phyloP scores from a whole-genome alignment of 2,329 filamentous ascomycete genomes.

The Cladosporium sp. region DNA sequence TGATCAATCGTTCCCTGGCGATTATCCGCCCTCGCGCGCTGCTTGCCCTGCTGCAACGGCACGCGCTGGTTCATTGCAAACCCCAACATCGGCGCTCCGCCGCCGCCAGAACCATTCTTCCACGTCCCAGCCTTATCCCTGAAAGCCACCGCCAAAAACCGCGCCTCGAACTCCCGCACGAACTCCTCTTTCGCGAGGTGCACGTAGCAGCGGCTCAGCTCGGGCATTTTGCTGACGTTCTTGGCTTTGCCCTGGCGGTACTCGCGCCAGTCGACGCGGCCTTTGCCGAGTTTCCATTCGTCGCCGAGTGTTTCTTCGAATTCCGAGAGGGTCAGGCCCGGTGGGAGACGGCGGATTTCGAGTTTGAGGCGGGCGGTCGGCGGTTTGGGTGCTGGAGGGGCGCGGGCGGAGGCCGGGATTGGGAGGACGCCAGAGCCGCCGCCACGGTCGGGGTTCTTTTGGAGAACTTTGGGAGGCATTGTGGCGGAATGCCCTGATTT shows the following conservation, averaged over 20 bases:
- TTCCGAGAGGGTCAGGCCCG: constrained; percentile 78
- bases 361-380: constrained; percentile 74
- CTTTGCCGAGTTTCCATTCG: constrained; percentile 78
- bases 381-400: constrained; percentile 38
- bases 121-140: constrained; percentile 78
- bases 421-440: constrained; percentile 31
- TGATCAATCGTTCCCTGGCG: constrained; percentile 95
- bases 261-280: constrained; percentile 80
- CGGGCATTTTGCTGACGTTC: constrained; percentile 81
- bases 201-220: constrained; percentile 77
- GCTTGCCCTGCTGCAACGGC: constrained; percentile 65
- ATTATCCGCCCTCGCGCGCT: constrained; percentile 65
- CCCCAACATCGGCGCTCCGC: constrained; percentile 75
- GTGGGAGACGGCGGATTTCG: constrained; percentile 79
- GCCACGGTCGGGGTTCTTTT: constrained; percentile 29
- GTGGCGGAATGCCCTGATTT: constrained; percentile 4
- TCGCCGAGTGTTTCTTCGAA: constrained; percentile 71
- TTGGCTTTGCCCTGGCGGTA: constrained; percentile 78
- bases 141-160: constrained; percentile 69
- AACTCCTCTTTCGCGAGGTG: constrained; percentile 73
- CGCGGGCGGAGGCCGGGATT: constrained; percentile 35
- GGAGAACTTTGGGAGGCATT: constrained; percentile 37
- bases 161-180: constrained; percentile 66
- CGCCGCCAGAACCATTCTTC: constrained; percentile 65
- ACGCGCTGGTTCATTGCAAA: constrained; percentile 82